phyloP scores from a whole-genome alignment of 2,329 filamentous ascomycete genomes.

The Chaetomiaceae sp. region DNA sequence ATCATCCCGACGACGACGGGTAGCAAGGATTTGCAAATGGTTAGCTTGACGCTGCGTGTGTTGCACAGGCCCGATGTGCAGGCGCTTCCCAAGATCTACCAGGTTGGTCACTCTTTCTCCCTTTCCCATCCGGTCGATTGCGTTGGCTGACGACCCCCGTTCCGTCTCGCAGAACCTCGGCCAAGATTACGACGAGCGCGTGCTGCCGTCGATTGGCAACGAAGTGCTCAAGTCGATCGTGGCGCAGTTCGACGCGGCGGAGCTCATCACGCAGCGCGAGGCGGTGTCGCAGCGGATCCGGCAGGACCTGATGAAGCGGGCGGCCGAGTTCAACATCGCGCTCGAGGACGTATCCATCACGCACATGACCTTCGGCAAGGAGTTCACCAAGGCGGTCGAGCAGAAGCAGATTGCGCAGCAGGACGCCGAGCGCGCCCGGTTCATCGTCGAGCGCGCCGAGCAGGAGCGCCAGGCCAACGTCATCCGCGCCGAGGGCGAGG shows the following conservation, averaged over 20 bases:
- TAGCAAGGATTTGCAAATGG: constrained; percentile 99
- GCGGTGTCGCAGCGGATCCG: constrained; percentile 94
- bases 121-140: background rate
- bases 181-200: constrained; percentile 96
- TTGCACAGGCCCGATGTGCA: constrained; percentile 91
- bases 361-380: constrained; percentile 99
- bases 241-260: constrained; percentile 95
- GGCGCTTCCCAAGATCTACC: constrained; percentile 94
- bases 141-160: constrained; percentile 6
- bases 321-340: constrained; percentile 96
- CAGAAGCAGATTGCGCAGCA: constrained; percentile 99
- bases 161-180: constrained; percentile 70
- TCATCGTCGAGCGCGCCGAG: constrained; percentile 98
- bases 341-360: constrained; percentile 99
- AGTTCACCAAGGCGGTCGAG: constrained; percentile 97
- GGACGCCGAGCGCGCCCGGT: constrained; percentile 92
- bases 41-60: constrained; percentile 93
- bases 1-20: constrained; percentile 98
- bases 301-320: constrained; percentile 83
- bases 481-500: constrained; percentile 95
- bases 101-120: constrained; percentile 53
- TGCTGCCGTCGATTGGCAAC: constrained; percentile 97
- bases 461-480: constrained; percentile 98
- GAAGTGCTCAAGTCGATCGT: constrained; percentile 99
- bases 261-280: constrained; percentile 98